These are phyloP conservation scores for Alternaria viburni DNA, from an alignment of 2,329 filamentous ascomycete genomes.

Conservation along the genomic window DNA sequence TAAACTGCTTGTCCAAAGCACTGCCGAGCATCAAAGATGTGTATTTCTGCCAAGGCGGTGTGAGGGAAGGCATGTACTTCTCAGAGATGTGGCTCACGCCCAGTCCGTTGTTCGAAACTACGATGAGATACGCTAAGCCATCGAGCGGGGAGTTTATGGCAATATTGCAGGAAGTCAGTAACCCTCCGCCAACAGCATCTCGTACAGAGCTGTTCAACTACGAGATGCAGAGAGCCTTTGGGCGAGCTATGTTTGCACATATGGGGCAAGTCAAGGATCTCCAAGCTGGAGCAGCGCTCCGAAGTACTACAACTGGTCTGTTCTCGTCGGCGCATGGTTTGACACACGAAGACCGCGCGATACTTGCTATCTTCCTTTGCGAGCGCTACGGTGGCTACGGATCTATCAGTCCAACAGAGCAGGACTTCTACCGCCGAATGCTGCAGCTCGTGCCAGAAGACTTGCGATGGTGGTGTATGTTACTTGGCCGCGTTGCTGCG, in stretches of 20 bases:
- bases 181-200: constrained; percentile 17
- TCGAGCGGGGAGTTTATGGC: constrained; percentile 56
- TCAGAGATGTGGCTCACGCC: constrained; percentile 66
- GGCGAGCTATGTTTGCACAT: constrained; percentile 63
- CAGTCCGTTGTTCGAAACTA: constrained; percentile 50
- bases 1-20: constrained; percentile 73
- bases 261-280: constrained; percentile 53
- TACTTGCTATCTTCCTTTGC: constrained; percentile 74
- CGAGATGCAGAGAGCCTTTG: constrained; percentile 61
- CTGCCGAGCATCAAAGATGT: constrained; percentile 73
- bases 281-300: constrained; percentile 70
- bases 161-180: constrained; percentile 59
- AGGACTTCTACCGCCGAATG: constrained; percentile 61
- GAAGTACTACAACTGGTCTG: constrained; percentile 72
- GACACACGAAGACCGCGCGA: constrained; percentile 72
- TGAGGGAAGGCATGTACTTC: constrained; percentile 82
- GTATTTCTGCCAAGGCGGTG: constrained; percentile 86
- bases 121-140: constrained; percentile 57
- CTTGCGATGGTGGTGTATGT: constrained; percentile 70
- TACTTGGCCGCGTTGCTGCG: constrained; percentile 65
- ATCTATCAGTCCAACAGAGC: constrained; percentile 64
- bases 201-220: constrained; percentile 49
- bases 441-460: constrained; percentile 60
- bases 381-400: constrained; percentile 71
- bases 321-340: constrained; percentile 74